A percentile compares a stretch with the other conserved stretches of the same genome.
Evolutionary conservation across 2,329 filamentous ascomycete species (phyloP).

Genomic region (Tolypocladium tundrense): DNA sequence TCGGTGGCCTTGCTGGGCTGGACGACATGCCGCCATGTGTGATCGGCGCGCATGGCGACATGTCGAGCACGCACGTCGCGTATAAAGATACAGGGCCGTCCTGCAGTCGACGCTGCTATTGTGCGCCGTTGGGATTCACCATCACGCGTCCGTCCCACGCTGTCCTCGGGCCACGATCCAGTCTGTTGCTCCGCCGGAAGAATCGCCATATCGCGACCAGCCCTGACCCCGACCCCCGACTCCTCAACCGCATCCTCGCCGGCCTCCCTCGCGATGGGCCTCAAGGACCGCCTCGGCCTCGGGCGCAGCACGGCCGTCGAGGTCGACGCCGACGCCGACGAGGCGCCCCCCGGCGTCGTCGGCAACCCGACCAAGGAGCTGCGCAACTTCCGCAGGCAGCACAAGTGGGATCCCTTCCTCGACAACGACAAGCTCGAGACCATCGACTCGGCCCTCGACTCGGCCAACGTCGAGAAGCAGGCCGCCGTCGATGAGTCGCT

Average conservation of each 20-base stretch:
- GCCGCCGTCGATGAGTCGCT: conserved; percentile 32
- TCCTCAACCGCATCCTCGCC: neutral
- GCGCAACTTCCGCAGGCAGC: conserved; percentile 34
- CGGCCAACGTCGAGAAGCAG: conserved; percentile 32
- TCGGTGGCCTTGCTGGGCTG: too few relatives aligned
- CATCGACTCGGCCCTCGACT: conserved; percentile 34
- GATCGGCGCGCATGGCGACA: neutral
- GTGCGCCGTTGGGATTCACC: neutral
- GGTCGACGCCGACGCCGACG: neutral
- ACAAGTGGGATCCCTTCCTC: conserved; percentile 47
- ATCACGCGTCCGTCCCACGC: neutral
- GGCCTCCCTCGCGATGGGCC: conserved; percentile 5
- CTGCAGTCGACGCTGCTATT: neutral
- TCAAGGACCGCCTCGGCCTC: conserved; percentile 7
- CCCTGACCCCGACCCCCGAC: neutral
- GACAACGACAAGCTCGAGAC: conserved; percentile 39
- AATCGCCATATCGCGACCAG: neutral
- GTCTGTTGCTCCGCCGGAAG: neutral
- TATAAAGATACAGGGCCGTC: neutral
- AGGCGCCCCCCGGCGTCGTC: conserved; percentile 5
- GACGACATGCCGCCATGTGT: neutral
- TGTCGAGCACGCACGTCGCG: neutral
- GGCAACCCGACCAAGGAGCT: conserved; percentile 15
- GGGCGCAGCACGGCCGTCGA: conserved; percentile 1
- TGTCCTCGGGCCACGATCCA: neutral